Conservation (phyloP, 2,329 filamentous ascomycete genomes). For the Fusarium nematophilum region DNA sequence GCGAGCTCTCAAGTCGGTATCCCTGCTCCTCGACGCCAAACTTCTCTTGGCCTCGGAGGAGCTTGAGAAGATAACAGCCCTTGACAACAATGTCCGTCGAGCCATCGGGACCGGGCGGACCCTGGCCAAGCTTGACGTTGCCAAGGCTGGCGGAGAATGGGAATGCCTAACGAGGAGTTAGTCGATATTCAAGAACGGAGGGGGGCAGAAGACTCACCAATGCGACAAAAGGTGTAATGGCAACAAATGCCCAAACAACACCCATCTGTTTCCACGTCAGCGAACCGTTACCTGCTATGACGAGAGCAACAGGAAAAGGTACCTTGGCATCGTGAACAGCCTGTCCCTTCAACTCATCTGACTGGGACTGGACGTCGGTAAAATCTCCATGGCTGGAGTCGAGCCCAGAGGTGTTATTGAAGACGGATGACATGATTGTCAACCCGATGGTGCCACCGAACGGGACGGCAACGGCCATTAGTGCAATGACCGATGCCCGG, state of each 20-base stretch:
- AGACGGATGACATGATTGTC: slow-evolving; percentile 76
- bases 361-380: slow-evolving; percentile 31
- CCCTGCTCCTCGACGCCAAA: slow-evolving; percentile 25
- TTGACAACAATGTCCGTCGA: slow-evolving; percentile 44
- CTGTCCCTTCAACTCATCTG: slow-evolving; percentile 20
- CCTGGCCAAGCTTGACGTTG: slow-evolving; percentile 47
- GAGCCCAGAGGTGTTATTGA: slow-evolving; percentile 66
- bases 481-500: slow-evolving; percentile 68
- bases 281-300: not conserved
- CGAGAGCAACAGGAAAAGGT: slow-evolving; percentile 4
- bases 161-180: slow-evolving; percentile 39
- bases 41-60: slow-evolving; percentile 34
- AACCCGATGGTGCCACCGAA: slow-evolving; percentile 74
- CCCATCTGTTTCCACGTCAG: slow-evolving; percentile 52
- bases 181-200: not conserved
- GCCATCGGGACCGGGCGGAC: slow-evolving; percentile 40
- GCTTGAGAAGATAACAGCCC: slow-evolving; percentile 46
- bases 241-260: slow-evolving; percentile 73
- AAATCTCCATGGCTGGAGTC: slow-evolving; percentile 40
- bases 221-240: slow-evolving; percentile 69
- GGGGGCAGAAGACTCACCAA: slow-evolving; percentile 44
- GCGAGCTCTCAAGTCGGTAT: slow-evolving; percentile 28
- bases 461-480: slow-evolving; percentile 69
- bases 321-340: slow-evolving; percentile 44
- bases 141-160: slow-evolving; percentile 45